These are phyloP conservation scores for Pichia sp. DNA, from an alignment of 1,139 yeast genomes.

Conservation along the genomic window DNA sequence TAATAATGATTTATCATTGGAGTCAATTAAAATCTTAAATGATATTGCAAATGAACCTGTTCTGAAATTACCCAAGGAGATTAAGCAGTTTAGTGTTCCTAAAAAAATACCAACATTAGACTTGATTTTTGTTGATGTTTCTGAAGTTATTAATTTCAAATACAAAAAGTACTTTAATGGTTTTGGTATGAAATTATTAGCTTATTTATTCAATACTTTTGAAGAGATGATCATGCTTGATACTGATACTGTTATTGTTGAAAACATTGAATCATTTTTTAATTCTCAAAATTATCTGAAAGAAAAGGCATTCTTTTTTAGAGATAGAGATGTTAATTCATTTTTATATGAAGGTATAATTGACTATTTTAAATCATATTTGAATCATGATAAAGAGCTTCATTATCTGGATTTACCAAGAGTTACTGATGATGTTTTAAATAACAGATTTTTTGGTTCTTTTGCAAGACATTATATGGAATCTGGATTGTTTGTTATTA, in stretches of 20 bases:
- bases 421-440: constrained; percentile 20
- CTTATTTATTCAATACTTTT: constrained; percentile 43
- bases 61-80: constrained; percentile 27
- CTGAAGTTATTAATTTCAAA: constrained; percentile 28
- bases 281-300: constrained; percentile 29
- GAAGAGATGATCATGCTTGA: constrained; percentile 46
- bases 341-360: constrained; percentile 38
- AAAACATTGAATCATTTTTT: constrained; percentile 32
- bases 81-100: constrained; percentile 17
- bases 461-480: constrained; percentile 50
- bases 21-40: constrained; percentile 25
- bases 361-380: constrained; percentile 39
- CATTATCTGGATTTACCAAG: constrained; percentile 20
- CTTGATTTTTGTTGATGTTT: constrained; percentile 42
- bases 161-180: constrained; percentile 34
- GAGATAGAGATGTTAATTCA: constrained; percentile 35
- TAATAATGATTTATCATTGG: constrained; percentile 34
- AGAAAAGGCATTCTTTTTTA: constrained; percentile 35
- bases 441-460: constrained; percentile 35
- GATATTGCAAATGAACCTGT: constrained; percentile 34
- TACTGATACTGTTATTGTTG: constrained; percentile 50
- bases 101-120: constrained; percentile 32
- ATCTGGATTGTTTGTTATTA: constrained; percentile 48
- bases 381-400: constrained; percentile 33
- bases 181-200: constrained; percentile 44